Base-by-base conservation (phyloP, 1,139 yeast species). In the Sugiyamaella novakii region DNA sequence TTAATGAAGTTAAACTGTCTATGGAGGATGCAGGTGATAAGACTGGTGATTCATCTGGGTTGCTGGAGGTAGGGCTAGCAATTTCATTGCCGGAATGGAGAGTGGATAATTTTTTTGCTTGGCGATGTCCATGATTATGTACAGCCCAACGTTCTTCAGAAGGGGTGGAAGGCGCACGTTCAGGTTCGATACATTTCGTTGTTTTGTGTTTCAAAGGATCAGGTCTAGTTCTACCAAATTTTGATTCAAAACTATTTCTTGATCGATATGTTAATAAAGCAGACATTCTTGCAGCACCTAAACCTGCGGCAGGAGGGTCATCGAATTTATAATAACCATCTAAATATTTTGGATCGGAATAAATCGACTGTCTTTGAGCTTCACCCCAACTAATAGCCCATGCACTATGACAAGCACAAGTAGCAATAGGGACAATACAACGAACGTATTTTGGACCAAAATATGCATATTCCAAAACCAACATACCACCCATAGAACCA, bases 401-500 rank as follows among this genome's bases (percentile, higher is more conserved):
- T 0, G 98, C 98, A 5, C 95, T 86, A 39, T 92, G 95, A 61
- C 95, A 76, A 0, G 98, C 97, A 36, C 95, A 82, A 0, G 98
- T 91, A 1, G 98, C 98, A 50, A 92, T 72, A 0, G 97, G 95
- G 18, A 92, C 83, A 21, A 87, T 75, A 30, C 80, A 72, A 52
- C 78, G 77, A 15, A 92, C 95, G 62, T 81, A 92, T 2, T 74
- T 77, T 1, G 76, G 70, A n/a, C 87, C 85, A 57, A 79, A 85
- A 62, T 80, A 85, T 2, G 85, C 82, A 50, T 91, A 92, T 66
- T 92, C 98, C 57, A 92, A 71, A 0, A 92, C 91, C 46, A 89
- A 71, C 98, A 92, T 92, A n/a, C 98, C 98, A 31, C 98, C 98
- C 98, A 92, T 92, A 24, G 98, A 91, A 0, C 98, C 98, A 25